These are phyloP conservation scores for Alternaria triticimaculans DNA, from an alignment of 2,329 filamentous ascomycete species.

Conservation along the genomic window DNA sequence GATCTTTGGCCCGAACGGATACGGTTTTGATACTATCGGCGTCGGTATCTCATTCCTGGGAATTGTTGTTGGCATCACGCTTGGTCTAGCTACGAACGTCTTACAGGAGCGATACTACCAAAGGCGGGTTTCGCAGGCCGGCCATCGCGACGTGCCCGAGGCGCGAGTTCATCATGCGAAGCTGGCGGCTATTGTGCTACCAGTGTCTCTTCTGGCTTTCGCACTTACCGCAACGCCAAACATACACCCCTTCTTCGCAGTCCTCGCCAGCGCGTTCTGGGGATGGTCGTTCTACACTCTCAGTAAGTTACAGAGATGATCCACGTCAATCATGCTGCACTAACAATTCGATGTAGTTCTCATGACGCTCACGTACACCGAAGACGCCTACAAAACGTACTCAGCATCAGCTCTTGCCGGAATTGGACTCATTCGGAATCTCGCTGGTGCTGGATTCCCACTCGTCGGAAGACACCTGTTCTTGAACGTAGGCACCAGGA, in stretches of 20 bases:
- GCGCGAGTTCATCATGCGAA: slow-evolving; percentile 52
- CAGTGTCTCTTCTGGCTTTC: slow-evolving; percentile 45
- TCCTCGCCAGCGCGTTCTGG: slow-evolving; percentile 58
- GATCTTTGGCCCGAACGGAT: slow-evolving; percentile 55
- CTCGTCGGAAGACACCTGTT: slow-evolving; percentile 41
- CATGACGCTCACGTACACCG: slow-evolving; percentile 58
- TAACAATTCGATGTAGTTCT: slow-evolving; percentile 39
- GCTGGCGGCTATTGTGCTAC: slow-evolving; percentile 49
- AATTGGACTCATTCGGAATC: slow-evolving; percentile 49
- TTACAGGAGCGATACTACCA: slow-evolving; percentile 56
- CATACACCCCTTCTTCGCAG: slow-evolving; percentile 52
- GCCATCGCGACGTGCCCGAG: slow-evolving; percentile 50
- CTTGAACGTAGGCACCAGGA: slow-evolving; percentile 36
- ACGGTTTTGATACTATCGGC: slow-evolving; percentile 50
- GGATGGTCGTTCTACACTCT: slow-evolving; percentile 60
- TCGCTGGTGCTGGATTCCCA: slow-evolving; percentile 46
- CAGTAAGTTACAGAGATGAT: slow-evolving; percentile 26
- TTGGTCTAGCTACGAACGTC: slow-evolving; percentile 54
- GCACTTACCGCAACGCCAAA: slow-evolving; percentile 41
- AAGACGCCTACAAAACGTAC: slow-evolving; percentile 57
- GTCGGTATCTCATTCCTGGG: slow-evolving; percentile 53
- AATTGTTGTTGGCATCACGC: slow-evolving; percentile 50
- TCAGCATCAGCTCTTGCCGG: slow-evolving; percentile 53
- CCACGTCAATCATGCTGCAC: neutral
- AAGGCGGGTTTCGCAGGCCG: slow-evolving; percentile 38